Conservation (phyloP, 192 early-diverging fungal genomes). For the Obelidium mucronatum region DNA sequence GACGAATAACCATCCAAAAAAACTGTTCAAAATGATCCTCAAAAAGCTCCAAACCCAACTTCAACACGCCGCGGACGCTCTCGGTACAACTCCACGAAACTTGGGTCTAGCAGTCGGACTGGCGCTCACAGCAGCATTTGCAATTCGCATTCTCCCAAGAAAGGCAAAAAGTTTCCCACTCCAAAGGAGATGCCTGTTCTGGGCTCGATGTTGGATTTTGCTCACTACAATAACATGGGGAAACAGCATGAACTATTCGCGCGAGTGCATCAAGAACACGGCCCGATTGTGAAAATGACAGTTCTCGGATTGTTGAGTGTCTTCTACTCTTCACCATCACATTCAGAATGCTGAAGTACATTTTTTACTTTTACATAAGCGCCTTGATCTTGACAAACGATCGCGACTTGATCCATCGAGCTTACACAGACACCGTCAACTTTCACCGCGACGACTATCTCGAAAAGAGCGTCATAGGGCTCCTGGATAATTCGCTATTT, state of each 20-base stretch:
- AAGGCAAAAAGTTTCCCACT: slow-evolving; percentile 11
- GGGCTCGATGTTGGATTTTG: slow-evolving; percentile 16
- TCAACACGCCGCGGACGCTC: neutral
- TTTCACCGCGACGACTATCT: slow-evolving; percentile 22
- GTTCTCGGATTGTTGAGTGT: neutral
- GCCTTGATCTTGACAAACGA: slow-evolving; percentile 10
- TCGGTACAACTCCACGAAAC: neutral
- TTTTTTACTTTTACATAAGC: neutral
- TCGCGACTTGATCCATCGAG: slow-evolving; percentile 4
- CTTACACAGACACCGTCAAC: slow-evolving; percentile 32
- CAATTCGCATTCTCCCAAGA: neutral
- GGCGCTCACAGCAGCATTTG: neutral
- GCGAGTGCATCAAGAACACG: neutral
- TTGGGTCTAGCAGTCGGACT: neutral
- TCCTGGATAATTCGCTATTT: slow-evolving; percentile 47
- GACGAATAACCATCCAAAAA: no score
- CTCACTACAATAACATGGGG: neutral
- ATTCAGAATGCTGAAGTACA: no score
- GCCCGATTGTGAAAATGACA: neutral
- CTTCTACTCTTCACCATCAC: neutral
- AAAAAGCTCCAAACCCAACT: neutral
- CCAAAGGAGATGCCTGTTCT: slow-evolving; percentile 34
- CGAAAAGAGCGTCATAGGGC: neutral
- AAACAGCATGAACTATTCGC: neutral
- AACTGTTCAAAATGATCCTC: neutral